Base-by-base conservation (phyloP, 2,329 filamentous ascomycete genomes). In the Rhytidhysteron rufulum region DNA sequence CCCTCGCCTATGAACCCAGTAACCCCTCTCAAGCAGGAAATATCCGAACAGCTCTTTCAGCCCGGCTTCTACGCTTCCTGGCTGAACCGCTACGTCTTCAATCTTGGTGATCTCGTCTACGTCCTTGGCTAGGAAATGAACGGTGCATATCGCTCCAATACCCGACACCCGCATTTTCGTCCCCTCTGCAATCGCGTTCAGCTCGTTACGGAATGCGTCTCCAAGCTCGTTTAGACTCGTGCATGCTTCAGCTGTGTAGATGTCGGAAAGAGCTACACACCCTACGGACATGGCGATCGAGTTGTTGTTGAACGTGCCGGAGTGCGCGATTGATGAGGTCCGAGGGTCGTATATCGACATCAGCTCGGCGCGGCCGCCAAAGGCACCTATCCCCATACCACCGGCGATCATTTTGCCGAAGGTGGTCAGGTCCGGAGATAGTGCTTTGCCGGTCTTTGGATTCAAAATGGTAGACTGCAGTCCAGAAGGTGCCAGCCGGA, bases 221-320 rank as follows among this genome's bases (percentile, higher is more conserved):
- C 66, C 65, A n/a, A 45, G 46, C 5, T 43, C 44, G 37, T 62
- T 63, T 20, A 67, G 57, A 24, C 50, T 48, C 22, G 34, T 25
- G 8, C 54, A 53, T 22, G 53, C 53, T 17, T 59, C 51, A 1
- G 63, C 53, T 7, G 61, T 68, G 41, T 60, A 69, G 6, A 68
- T 46, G 18, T 63, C 40, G 24, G 57, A 54, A 3, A 69, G 43
- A 1, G 63, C 72, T 4, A 59, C 63, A 25, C 66, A 56, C 1
- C 80, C 81, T 6, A 77, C 75, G 18, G 69, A 66, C 70, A 83
- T 85, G 2, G 74, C 74, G 5, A 83, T 60, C 2, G 72, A 70
- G 56, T 86, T 85, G 54, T 86, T 86, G 57, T 85, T 84, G 58
- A 83, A 85, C 0, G 82, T 85, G 2, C 81, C 81, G 0, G 79